Evolutionary conservation across 108 stramenopile genomes (phyloP), one percentile per base, ranked within the genome.

Genomic region (Phaeodactylum tricornutum): DNA sequence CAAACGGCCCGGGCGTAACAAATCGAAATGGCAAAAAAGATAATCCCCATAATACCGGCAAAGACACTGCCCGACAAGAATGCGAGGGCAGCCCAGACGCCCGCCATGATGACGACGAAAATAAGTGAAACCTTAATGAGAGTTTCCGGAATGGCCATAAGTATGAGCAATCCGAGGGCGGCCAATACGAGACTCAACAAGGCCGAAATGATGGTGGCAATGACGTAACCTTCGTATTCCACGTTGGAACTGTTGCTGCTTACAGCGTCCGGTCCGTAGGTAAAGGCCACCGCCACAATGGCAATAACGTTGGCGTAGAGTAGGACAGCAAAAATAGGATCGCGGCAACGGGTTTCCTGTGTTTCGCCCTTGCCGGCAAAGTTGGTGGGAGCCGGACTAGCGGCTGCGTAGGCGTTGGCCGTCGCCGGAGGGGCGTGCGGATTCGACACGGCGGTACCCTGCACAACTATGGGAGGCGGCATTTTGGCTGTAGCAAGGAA

Each of bases 321-420:
- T 29, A 86, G 71, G 35, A 77, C 0, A 30, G 88, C 88, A 62
- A 90, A 90, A 55, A 83, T 49, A 9, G 84, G 88, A 70, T 90
- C 88, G n/a, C 74, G 67, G 65, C 88, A 90, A 29, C 67, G 57
- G 4, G 67, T 56, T 32, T 56, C 67, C 48, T 71, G 64, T 29
- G 48, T 45, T 16, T 51, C 43, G 2, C 52, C 59, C 30, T 46
- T 53, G 22, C 4, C 27, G 39, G 41, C 39, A 43, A 22, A 24
- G 39, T 50, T 26, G 50, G 31, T 50, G 24, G 24, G 15, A 19
- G 52, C 20, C 26, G 43, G 22, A 3, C n/a, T 43, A 43, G 52
- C 37, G 12, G 56, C 48, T 40, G 48, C 14, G 16, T 50, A 50
- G 3, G 38, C 34, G 32, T 40, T 22, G 7, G 7, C 28, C 19